Base-by-base conservation (phyloP, 441 rosid genomes). In the Gossypium armourianum region DNA sequence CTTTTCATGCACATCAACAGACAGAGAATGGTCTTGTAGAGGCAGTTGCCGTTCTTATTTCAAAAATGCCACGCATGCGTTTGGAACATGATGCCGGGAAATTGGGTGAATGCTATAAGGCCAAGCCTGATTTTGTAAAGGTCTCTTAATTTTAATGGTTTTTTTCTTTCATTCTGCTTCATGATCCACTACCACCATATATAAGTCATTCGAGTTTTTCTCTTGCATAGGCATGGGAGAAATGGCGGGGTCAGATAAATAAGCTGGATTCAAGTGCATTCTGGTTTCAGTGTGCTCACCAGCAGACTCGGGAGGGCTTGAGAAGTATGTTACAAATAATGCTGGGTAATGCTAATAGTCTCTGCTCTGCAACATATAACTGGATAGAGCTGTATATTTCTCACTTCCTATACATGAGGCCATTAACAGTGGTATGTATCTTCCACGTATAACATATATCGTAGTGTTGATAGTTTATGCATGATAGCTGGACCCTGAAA, bases 1-100 rank as follows among this genome's bases (percentile, higher is more conserved):
- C 50, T 64, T 36, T 78, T 16, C 72, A 64, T 74, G 59, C 74
- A 77, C 67, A 72, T 59, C 28, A 72, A 73, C 85, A 93, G 96
- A 90, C 86, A 55, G 97, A 93, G 80, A 93, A 88, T 83, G 98
- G 96, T 66, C 86, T 93, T 62, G 97, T 90, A 70, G 96, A 91
- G 83, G 86, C 93, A 73, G 92, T 93, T 61, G 96, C 91, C 77
- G 87, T 91, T 77, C 96, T 93, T 56, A 83, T 93, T 81, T 85
- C 96, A 73, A 91, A 86, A 74, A 90, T 86, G 95, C 98, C 97
- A 67, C 93, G 92, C 70, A 81, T 90, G 92, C 85, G 95, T 64
- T 86, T 88, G 17, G 84, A 84, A 52, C 58, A 86, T 63, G 86
- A 81, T 81, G 80, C 74, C 68, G 92, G 88, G 74, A 87, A 84